These are phyloP conservation scores for Colletotrichum musae DNA, from an alignment of 2,329 filamentous ascomycete genomes.

Conservation along the genomic window DNA sequence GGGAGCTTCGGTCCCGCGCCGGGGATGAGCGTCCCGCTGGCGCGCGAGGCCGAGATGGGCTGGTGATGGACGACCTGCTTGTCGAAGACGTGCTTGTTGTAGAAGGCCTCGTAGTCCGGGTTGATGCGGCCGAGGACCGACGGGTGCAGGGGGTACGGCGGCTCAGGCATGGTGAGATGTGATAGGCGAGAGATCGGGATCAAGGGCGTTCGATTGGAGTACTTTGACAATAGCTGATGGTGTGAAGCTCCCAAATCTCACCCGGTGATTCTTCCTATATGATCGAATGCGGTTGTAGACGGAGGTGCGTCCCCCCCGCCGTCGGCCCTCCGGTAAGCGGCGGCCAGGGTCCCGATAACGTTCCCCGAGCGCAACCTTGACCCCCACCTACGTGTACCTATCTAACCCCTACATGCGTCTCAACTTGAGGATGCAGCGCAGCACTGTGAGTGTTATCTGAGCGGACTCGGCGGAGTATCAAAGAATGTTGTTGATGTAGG, in stretches of 20 bases:
- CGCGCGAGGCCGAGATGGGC: slow-evolving; percentile 65
- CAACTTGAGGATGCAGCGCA: not conserved
- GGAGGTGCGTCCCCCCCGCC: not conserved
- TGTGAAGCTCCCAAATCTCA: not conserved
- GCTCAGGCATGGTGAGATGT: slow-evolving; percentile 48
- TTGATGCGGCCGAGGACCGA: slow-evolving; percentile 56
- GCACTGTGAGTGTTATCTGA: slow-evolving; percentile 1
- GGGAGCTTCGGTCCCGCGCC: slow-evolving; percentile 64
- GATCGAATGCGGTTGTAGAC: not conserved
- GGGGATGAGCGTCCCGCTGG: slow-evolving; percentile 65
- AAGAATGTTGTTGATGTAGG: not conserved
- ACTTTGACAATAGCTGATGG: not conserved
- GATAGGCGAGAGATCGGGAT: not conserved
- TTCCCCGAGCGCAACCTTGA: slow-evolving; percentile 13
- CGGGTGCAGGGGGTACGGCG: slow-evolving; percentile 39
- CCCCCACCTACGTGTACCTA: slow-evolving; percentile 13
- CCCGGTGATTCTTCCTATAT: not conserved
- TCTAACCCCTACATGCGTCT: not conserved
- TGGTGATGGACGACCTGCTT: slow-evolving; percentile 69
- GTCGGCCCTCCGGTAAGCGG: slow-evolving; percentile 12
- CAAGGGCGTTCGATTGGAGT: not conserved
- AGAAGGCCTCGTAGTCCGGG: slow-evolving; percentile 66
- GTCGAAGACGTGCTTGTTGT: slow-evolving; percentile 65
- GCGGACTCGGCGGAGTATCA: not conserved
- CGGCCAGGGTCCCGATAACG: slow-evolving; percentile 14